A percentile compares a stretch with the other conserved stretches of the same genome.
These are phyloP conservation scores for Andrographis paniculata DNA, from an alignment of 305 asterid genomes.

Conservation along the genomic window DNA sequence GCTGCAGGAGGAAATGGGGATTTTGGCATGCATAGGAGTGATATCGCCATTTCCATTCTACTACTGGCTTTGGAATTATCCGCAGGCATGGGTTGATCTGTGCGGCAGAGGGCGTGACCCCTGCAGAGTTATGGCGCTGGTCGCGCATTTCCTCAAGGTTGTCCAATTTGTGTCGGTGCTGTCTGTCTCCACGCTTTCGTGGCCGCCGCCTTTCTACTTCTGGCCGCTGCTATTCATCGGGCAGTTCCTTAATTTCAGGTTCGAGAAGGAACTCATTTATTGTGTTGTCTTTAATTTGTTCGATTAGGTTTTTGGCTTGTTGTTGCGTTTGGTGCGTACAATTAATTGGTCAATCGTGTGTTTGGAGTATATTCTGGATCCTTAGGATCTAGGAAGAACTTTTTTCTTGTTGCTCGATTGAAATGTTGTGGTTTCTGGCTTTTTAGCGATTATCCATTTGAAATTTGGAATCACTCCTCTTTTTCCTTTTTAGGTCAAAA, in stretches of 20 bases:
- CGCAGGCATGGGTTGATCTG: slow-evolving; percentile 69
- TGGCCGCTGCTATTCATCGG: slow-evolving; percentile 76
- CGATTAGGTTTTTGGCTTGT: too few relatives aligned
- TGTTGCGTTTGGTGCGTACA: too few relatives aligned
- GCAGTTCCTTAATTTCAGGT: slow-evolving; percentile 94
- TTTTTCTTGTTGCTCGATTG: too few relatives aligned
- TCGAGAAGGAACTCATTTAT: background rate
- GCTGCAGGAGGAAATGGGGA: slow-evolving; percentile 30
- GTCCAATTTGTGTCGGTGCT: slow-evolving; percentile 55
- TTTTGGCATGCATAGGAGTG: slow-evolving; percentile 56
- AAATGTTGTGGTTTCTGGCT: too few relatives aligned
- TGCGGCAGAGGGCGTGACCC: slow-evolving; percentile 76
- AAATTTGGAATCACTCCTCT: too few relatives aligned
- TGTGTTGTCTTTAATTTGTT: too few relatives aligned
- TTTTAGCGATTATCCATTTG: too few relatives aligned
- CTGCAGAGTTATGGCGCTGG: slow-evolving; percentile 59
- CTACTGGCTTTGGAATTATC: slow-evolving; percentile 69
- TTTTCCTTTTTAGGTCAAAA: too few relatives aligned
- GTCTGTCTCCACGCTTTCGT: slow-evolving; percentile 63
- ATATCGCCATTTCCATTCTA: slow-evolving; percentile 86
- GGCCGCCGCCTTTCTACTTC: slow-evolving; percentile 90
- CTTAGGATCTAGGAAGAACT: too few relatives aligned
- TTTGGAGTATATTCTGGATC: too few relatives aligned
- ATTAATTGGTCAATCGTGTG: too few relatives aligned
- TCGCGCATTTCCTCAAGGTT: slow-evolving; percentile 61